Conservation (phyloP, 2,329 filamentous ascomycete species). For the Cercospora sesami region DNA sequence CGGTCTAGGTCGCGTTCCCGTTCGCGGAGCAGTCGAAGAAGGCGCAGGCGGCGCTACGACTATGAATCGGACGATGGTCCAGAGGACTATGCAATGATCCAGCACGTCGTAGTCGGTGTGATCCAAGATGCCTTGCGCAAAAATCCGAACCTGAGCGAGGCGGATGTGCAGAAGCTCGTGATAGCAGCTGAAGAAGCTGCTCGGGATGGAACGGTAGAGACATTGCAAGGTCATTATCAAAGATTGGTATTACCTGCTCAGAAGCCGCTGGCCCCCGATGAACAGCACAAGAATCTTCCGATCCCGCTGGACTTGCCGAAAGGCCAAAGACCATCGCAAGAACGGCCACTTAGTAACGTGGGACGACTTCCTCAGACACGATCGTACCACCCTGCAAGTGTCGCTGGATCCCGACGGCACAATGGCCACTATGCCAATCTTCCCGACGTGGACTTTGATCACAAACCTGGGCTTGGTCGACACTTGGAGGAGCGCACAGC, state of each 20-base stretch:
- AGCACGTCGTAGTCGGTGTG: conserved; percentile 48
- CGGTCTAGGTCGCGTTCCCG: conserved; percentile 14
- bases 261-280: neutral
- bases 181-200: conserved; percentile 45
- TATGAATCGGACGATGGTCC: conserved; percentile 7
- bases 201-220: conserved; percentile 44
- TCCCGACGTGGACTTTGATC: conserved; percentile 5
- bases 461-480: conserved; percentile 8
- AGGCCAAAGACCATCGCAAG: conserved; percentile 1
- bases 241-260: conserved; percentile 14
- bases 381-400: neutral
- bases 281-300: conserved; percentile 7
- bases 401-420: neutral
- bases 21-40: conserved; percentile 13
- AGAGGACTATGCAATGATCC: conserved; percentile 28
- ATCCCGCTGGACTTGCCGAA: conserved; percentile 9
- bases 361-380: neutral
- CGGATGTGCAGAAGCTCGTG: conserved; percentile 44
- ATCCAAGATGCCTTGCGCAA: conserved; percentile 47
- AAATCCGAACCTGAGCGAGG: conserved; percentile 42
- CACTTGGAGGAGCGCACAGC: conserved; percentile 7
- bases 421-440: conserved; percentile 2
- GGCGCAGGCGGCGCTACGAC: conserved; percentile 7
- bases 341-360: neutral
- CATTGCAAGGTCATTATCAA: conserved; percentile 37